A percentile compares a stretch with the other conserved stretches of the same genome.
These are phyloP conservation scores for Podila minutissima DNA, from an alignment of 192 early-diverging fungal species.

Conservation along the genomic window DNA sequence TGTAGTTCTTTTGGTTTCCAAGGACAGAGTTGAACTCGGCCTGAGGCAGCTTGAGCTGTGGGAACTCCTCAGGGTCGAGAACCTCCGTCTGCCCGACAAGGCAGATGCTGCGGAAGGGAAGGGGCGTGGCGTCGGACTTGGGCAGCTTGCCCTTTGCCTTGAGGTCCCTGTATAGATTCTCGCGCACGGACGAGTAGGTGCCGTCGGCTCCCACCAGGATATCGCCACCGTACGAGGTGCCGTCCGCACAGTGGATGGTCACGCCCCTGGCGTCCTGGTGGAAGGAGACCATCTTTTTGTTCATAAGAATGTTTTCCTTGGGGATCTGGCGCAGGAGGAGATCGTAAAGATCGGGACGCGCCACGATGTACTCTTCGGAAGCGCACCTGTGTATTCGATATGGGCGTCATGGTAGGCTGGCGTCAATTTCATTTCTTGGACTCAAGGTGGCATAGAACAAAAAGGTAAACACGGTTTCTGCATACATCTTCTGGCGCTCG, in stretches of 20 bases:
- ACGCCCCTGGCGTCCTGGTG: neutral
- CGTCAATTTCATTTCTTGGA: neutral
- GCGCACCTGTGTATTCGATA: neutral
- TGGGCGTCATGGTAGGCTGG: neutral
- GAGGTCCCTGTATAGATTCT: neutral
- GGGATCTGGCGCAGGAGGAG: neutral
- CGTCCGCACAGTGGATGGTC: neutral
- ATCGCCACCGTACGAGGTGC: neutral
- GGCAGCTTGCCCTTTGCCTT: neutral
- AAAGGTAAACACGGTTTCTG: no score
- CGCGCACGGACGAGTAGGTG: neutral
- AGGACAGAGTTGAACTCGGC: neutral
- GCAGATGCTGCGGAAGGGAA: conserved; percentile 1
- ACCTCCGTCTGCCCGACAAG: neutral
- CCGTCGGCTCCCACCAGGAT: conserved; percentile 5
- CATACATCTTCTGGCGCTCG: neutral
- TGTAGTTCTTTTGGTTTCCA: neutral
- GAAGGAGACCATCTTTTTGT: conserved; percentile 12
- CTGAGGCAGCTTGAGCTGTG: neutral
- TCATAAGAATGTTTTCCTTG: conserved; percentile 5
- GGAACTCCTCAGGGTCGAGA: neutral
- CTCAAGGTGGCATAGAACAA: no score
- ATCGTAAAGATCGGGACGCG: conserved; percentile 2
- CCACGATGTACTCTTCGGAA: neutral
- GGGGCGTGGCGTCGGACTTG: neutral